phyloP scores from a whole-genome alignment of 2,329 filamentous ascomycete genomes.

The Ascochyta pisi region DNA sequence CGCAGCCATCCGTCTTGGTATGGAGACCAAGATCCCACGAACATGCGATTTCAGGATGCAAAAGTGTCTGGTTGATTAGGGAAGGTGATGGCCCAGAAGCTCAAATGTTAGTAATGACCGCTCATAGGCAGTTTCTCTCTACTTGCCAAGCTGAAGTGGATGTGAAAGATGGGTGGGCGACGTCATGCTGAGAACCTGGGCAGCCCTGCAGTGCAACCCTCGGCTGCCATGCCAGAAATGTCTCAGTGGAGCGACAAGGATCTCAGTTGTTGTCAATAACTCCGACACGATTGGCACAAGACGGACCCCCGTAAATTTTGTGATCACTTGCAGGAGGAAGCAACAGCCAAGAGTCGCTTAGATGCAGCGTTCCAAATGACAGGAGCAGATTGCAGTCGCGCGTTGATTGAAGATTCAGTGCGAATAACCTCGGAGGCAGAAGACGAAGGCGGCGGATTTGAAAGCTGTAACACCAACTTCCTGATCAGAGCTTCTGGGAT shows the following conservation, averaged over 20 bases:
- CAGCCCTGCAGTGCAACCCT: constrained; percentile 18
- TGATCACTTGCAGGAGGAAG: constrained; percentile 8
- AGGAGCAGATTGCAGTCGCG: not conserved
- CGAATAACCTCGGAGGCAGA: not conserved
- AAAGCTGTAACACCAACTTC: constrained; percentile 7
- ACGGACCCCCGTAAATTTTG: constrained; percentile 3
- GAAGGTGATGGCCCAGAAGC: constrained; percentile 29
- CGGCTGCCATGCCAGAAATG: constrained; percentile 2
- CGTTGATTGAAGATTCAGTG: constrained; percentile 5
- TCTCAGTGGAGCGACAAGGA: constrained; percentile 13
- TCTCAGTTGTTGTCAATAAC: constrained; percentile 6
- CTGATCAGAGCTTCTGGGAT: constrained; percentile 11
- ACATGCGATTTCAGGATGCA: constrained; percentile 18
- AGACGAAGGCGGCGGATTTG: not conserved
- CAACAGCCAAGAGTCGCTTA: constrained; percentile 10
- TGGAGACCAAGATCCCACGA: constrained; percentile 8
- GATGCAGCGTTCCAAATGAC: not conserved
- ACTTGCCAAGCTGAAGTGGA: constrained; percentile 23
- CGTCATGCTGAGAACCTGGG: constrained; percentile 11
- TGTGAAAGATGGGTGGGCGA: constrained; percentile 6
- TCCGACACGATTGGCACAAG: constrained; percentile 8
- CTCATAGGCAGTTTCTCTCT: not conserved
- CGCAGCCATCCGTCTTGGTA: constrained; percentile 27
- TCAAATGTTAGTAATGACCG: constrained; percentile 34
- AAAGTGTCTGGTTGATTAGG: constrained; percentile 26